A percentile compares a stretch with the other conserved stretches of the same genome.
phyloP scores from a whole-genome alignment of 257 asterid genomes.

The Jaltomata sinuosa region DNA sequence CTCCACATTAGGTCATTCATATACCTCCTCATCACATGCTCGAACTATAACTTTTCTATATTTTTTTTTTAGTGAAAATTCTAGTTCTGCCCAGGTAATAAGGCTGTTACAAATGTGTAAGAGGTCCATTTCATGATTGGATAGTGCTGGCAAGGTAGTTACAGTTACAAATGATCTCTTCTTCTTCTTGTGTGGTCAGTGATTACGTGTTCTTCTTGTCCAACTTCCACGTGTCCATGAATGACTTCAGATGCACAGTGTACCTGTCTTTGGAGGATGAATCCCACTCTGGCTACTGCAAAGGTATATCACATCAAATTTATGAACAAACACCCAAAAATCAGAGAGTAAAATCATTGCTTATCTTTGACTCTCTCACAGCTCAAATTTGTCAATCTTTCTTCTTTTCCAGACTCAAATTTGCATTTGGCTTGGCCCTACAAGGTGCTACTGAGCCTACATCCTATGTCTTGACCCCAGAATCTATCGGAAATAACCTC shows the following conservation, averaged over 20 bases:
- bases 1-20: too few species aligned
- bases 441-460: neutral
- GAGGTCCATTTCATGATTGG: neutral
- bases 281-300: slow-evolving; percentile 24
- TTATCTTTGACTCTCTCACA: neutral
- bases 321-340: neutral
- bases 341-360: neutral
- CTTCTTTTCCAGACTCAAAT: neutral
- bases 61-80: too few species aligned
- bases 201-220: neutral
- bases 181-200: neutral
- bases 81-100: too few species aligned
- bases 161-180: neutral
- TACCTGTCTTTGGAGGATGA: slow-evolving; percentile 39
- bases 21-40: too few species aligned
- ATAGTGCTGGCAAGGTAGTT: neutral
- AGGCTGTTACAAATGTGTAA: neutral
- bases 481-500: neutral
- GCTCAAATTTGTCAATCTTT: slow-evolving; percentile 10
- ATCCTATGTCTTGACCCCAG: neutral
- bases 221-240: neutral
- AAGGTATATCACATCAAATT: neutral
- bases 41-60: too few species aligned
- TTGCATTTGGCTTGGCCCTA: neutral
- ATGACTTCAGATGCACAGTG: neutral